Conservation (phyloP, 495 filamentous ascomycete species). For the Xylaria grammica region DNA sequence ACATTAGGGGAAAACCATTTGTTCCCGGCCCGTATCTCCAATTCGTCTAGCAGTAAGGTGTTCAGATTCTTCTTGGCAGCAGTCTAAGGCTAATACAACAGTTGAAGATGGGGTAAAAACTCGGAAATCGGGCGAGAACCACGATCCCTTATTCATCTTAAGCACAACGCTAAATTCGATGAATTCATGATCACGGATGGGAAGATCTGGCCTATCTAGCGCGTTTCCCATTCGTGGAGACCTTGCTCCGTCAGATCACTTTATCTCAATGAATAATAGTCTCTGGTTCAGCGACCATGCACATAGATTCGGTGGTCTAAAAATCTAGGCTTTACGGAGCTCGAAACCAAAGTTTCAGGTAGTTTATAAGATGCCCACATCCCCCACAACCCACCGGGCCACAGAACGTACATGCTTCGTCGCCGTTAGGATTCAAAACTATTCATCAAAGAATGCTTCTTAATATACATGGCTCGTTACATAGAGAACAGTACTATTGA, state of each 20-base stretch:
- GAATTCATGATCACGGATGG: too few species aligned
- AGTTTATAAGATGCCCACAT: too few species aligned
- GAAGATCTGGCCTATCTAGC: not conserved
- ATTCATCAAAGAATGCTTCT: not conserved
- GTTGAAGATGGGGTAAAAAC: not conserved
- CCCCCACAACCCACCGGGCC: too few species aligned
- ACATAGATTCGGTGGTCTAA: too few species aligned
- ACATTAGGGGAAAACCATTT: not conserved
- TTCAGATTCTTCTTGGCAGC: not conserved
- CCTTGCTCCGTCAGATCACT: not conserved
- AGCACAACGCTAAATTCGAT: too few species aligned
- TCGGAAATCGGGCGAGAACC: not conserved
- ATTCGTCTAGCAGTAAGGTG: not conserved
- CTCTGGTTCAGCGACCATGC: too few species aligned
- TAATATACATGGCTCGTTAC: constrained; percentile 2
- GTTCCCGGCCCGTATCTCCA: not conserved
- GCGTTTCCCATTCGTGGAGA: not conserved
- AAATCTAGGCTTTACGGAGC: not conserved
- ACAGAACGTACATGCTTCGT: not conserved
- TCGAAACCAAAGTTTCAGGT: not conserved
- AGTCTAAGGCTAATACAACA: not conserved
- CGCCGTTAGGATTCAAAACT: not conserved
- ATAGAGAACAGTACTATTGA: too few species aligned
- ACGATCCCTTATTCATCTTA: too few species aligned
- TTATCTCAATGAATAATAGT: not conserved